Percentiles rank a stretch among this genome's conserved stretches.
These are phyloP conservation scores for Myriosclerotinia curreyana DNA, from an alignment of 2,329 filamentous ascomycete species.

Conservation along the genomic window DNA sequence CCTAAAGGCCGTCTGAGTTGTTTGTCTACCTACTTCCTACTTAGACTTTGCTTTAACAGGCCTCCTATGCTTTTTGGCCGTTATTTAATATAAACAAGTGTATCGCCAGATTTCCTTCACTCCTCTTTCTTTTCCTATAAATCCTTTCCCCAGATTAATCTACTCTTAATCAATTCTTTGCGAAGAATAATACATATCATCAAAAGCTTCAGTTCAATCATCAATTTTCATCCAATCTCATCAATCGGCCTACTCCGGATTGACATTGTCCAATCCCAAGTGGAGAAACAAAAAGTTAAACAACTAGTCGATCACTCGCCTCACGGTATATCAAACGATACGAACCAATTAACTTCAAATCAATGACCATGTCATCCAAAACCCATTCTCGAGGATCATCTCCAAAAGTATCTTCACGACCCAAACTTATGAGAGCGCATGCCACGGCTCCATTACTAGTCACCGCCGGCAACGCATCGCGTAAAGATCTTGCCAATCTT, in stretches of 20 bases:
- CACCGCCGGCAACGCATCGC: slow-evolving; percentile 52
- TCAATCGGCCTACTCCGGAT: slow-evolving; percentile 9
- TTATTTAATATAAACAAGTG: slow-evolving; percentile 18
- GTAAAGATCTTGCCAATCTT: slow-evolving; percentile 50
- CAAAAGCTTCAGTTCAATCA: slow-evolving; percentile 6
- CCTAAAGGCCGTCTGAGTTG: slow-evolving; percentile 13
- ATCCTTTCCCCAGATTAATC: not conserved
- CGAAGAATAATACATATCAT: not conserved
- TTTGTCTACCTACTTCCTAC: slow-evolving; percentile 10
- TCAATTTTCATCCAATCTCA: slow-evolving; percentile 10
- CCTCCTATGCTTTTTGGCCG: slow-evolving; percentile 6
- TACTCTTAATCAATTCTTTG: not conserved
- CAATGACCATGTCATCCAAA: slow-evolving; percentile 40
- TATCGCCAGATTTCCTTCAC: not conserved
- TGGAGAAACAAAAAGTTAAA: slow-evolving; percentile 13
- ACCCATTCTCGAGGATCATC: slow-evolving; percentile 42
- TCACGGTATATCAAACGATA: not conserved
- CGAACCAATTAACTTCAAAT: slow-evolving; percentile 1
- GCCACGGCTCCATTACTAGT: slow-evolving; percentile 59
- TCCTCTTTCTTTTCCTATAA: slow-evolving; percentile 9
- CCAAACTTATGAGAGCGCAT: slow-evolving; percentile 53
- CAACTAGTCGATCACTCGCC: slow-evolving; percentile 14
- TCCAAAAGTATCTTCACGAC: slow-evolving; percentile 45
- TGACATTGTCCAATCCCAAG: slow-evolving; percentile 6
- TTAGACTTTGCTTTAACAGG: slow-evolving; percentile 7